Conservation (phyloP, 1,284 basidiomycete species). For the Erythrobasidium hasegawianum region DNA sequence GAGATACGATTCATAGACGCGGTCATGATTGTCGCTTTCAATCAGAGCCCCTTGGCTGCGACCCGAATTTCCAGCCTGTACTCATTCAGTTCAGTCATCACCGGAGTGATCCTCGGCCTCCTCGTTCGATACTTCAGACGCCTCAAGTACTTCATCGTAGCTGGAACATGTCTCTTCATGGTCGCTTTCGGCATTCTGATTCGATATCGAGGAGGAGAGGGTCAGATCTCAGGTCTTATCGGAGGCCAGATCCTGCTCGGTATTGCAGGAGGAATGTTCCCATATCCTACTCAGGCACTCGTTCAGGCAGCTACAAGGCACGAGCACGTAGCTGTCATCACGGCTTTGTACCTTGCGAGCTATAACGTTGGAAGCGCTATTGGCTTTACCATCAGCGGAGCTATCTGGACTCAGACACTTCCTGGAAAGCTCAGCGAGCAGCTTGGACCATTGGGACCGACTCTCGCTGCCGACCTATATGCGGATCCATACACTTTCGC, state of each 20-base stretch:
- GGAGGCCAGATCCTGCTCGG: conserved; percentile 52
- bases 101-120: conserved; percentile 49
- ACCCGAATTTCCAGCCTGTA: conserved; percentile 51
- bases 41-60: conserved; percentile 48
- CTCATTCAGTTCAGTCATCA: conserved; percentile 49
- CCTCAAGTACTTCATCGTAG: conserved; percentile 51
- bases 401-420: conserved; percentile 52
- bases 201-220: conserved; percentile 49
- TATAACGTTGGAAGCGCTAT: conserved; percentile 49
- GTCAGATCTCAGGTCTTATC: conserved; percentile 48
- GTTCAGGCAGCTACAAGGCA: conserved; percentile 51
- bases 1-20: conserved; percentile 50
- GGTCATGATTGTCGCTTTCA: conserved; percentile 50
- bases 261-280: conserved; percentile 51
- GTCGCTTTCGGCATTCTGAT: conserved; percentile 52
- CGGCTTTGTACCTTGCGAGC: conserved; percentile 50
- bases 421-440: conserved; percentile 44
- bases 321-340: conserved; percentile 51
- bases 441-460: conserved; percentile 44
- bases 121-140: conserved; percentile 49
- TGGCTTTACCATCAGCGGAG: conserved; percentile 41
- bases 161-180: conserved; percentile 48
- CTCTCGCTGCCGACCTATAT: conserved; percentile 47
- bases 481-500: conserved; percentile 47
- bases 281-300: conserved; percentile 51